Base-by-base conservation (phyloP, 805 yeast species). In the Tetrapisispora taiwanensis region DNA sequence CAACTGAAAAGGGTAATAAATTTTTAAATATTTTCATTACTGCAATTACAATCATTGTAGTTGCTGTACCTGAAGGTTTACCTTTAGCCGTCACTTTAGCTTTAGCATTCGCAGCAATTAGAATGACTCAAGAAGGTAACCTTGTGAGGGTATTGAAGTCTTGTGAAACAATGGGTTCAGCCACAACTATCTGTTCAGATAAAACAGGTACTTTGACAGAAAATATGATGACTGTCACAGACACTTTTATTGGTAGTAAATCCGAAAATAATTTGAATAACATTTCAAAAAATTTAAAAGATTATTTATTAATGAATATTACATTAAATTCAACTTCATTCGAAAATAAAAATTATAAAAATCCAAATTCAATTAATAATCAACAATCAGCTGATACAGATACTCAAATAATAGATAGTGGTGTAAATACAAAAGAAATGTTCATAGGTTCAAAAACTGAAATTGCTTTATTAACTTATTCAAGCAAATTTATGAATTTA, bases 151-250 rank as follows among this genome's bases (percentile, higher is more conserved):
- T 87, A 9, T 71, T 92, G 52, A 81, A 81, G 57, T 81, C 95
- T 38, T 92, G 98, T 73, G 99, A 92, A 66, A 92, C 96, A 15
- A 90, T 92, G 97, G 98, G 99, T 36, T 87, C 95, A 39, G 98
- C 97, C 1, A 92, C 97, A 13, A 92, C 96, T 4, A 74, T 92
- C 42, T 92, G 98, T 65, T 88, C 97, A 0, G 98, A 92, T 68
- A 90, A 92, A 63, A 92, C 98, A 0, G 98, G 98, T 47, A 92
- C 99, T 12, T 72, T 92, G 46, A 92, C 99, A 1, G 95, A 88
- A 62, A 92, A 92, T 63, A 74, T 72, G 56, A 92, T 92, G 99
- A 76, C 87, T 32, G 88, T 92, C 6, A 95, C 88, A 10, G 75
- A 73, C 45, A 95, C 92, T 3, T 67, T 75, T 22, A 57, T 88